Percentiles rank a stretch among this genome's conserved stretches.
Conservation (phyloP, 257 asterid species). For the Solanum gandarillasii region DNA sequence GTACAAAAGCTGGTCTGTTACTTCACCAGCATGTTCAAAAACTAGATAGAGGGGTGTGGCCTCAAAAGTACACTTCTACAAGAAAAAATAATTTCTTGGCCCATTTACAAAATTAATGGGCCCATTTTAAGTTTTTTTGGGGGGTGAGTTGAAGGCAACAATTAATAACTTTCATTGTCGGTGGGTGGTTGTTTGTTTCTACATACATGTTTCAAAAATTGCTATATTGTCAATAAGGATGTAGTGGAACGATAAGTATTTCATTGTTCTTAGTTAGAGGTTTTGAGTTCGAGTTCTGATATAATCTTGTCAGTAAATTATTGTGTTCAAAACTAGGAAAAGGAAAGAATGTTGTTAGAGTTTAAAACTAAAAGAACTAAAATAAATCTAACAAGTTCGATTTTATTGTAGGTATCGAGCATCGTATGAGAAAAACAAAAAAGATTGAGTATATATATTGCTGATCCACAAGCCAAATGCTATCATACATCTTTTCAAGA, state of each 20-base stretch:
- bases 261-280: background rate
- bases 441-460: background rate
- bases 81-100: background rate
- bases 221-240: background rate
- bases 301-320: background rate
- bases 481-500: background rate
- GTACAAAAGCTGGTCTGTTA: background rate
- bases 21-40: background rate
- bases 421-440: background rate
- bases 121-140: background rate
- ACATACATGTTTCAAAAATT: background rate
- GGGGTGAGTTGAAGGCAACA: constrained; percentile 1
- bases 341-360: background rate
- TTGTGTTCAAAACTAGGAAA: background rate
- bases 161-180: constrained; percentile 22
- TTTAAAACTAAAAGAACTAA: background rate
- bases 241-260: background rate
- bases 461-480: background rate
- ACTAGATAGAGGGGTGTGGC: constrained; percentile 5
- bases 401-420: background rate
- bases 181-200: constrained; percentile 19
- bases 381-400: background rate
- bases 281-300: background rate
- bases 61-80: constrained; percentile 4
- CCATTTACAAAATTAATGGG: background rate